Evolutionary conservation across 1,284 basidiomycete species (phyloP), one percentile per base, ranked within the genome.

Genomic region (Trichosporon asahii): DNA sequence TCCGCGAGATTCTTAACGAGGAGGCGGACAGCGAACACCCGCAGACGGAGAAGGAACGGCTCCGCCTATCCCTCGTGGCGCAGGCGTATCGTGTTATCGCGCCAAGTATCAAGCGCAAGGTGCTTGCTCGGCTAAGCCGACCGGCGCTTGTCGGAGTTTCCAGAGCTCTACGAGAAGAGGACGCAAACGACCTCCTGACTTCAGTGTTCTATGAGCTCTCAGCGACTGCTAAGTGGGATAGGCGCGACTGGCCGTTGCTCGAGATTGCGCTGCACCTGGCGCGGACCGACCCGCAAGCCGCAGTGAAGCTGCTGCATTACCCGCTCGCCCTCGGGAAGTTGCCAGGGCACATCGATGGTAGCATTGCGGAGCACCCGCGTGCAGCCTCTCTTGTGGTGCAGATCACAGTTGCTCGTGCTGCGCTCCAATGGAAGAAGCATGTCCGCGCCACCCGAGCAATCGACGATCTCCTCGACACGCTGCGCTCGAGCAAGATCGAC

Each of bases 1-100:
- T 80, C 2, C 65, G 72, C 0, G 70, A 73, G n/a, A 66, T 79
- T 1, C 70, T 80, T 3, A 37, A 69, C 25, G 70, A 68, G 44
- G 78, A 80, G 35, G 53, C 71, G 6, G 72, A 73, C 15, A 29
- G 63, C 4, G 53, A n/a, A 2, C 70, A 67, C 49, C 60, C 44
- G 25, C 61, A 70, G 37, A 57, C 25, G 12, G 27, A 61, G 15
- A 29, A 31, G 27, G 57, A 61, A 31, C 60, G 21, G 21, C 67
- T 74, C 4, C 65, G 68, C 1, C 14, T 66, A 0, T 67, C 70
- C 2, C 73, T 74, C 29, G 61, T 74, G 12, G 65, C 57, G 18
- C 72, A 74, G 66, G 57, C 64, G 8, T 73, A 74, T 64, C 65
- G 67, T 18, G 57, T 40, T 0, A 64, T 72, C 23, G 65, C 68